Conservation (phyloP, 2,329 filamentous ascomycete genomes). For the Lecanoromycetidae sp. region DNA sequence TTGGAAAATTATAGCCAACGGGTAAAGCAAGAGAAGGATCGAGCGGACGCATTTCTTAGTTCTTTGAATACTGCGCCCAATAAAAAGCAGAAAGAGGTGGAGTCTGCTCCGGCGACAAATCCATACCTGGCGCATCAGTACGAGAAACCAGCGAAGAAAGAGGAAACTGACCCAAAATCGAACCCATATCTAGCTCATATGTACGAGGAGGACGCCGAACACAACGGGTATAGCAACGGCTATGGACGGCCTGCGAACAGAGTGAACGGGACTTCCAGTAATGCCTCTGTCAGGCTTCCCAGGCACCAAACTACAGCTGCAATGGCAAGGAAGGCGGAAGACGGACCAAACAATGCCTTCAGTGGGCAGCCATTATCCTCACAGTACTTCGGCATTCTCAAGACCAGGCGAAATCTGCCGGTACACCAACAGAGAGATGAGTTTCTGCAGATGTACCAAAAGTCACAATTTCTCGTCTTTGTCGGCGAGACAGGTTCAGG, state of each 20-base stretch:
- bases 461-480: slow-evolving; percentile 91
- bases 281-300: slow-evolving; percentile 48
- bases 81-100: slow-evolving; percentile 26
- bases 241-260: slow-evolving; percentile 27
- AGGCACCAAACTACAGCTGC: slow-evolving; percentile 69
- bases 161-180: slow-evolving; percentile 24
- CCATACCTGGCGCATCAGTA: slow-evolving; percentile 88
- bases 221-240: slow-evolving; percentile 27
- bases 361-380: slow-evolving; percentile 63
- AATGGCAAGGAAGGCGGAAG: slow-evolving; percentile 62
- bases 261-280: slow-evolving; percentile 26
- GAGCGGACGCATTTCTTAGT: too few species aligned
- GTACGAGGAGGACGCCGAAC: slow-evolving; percentile 44
- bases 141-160: slow-evolving; percentile 35
- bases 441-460: slow-evolving; percentile 85
- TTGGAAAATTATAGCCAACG: not conserved
- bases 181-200: slow-evolving; percentile 71
- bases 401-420: slow-evolving; percentile 70
- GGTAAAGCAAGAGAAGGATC: not conserved
- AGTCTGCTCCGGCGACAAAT: slow-evolving; percentile 47
- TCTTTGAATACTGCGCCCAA: too few species aligned
- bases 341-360: slow-evolving; percentile 75
- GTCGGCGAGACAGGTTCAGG: slow-evolving; percentile 98
- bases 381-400: slow-evolving; percentile 81
- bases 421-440: slow-evolving; percentile 90